Base-by-base conservation (phyloP, 1,284 basidiomycete genomes). In the Austroboletus novae-zelandiae region DNA sequence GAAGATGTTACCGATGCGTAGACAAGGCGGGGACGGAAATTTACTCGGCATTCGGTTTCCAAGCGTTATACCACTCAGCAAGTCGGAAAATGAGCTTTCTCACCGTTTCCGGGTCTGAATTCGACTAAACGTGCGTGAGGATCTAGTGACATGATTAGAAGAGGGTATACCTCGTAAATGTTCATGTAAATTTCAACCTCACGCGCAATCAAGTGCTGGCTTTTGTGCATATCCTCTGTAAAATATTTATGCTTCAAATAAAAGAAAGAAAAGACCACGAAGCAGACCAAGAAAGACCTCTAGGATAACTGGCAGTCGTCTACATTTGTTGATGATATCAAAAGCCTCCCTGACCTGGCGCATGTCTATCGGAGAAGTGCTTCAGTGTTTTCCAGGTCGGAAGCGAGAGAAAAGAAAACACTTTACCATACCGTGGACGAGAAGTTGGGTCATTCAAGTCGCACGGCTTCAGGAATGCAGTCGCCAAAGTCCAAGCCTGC, bases 201-300 rank as follows among this genome's bases (percentile, higher is more conserved):
- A 10, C 68, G 67, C 15, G 77, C 73, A 40, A 91, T 76, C 45
- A 88, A 66, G 59, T 79, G 60, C 48, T 81, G 84, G 36, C 77
- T 75, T 51, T 77, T 73, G 18, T 81, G 75, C 58, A 91, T 70
- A 55, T 84, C 77, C 62, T 89, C 88, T 89, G 50, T 44, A 25
- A 43, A 13, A 34, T 23, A 31, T 25, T 59, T 29, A 59, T 27
- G 31, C 35, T 23, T 9, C 23, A 27, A 34, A 31, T n/a, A 30
- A 44, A 23, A 40, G 11, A 32, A 25, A 17, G 14, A 45, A 18
- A 10, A 45, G 32, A 23, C 5, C 10, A 40, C 8, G 13, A 11
- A 34, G 61, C 80, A 50, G 45, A 86, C 86, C 82, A 34, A 86
- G 72, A 61, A 86, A 87, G 10, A 76, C 77, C 60, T 89, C 86